phyloP scores from a whole-genome alignment of 768 basidiomycete genomes.

The Lentinula boryana region DNA sequence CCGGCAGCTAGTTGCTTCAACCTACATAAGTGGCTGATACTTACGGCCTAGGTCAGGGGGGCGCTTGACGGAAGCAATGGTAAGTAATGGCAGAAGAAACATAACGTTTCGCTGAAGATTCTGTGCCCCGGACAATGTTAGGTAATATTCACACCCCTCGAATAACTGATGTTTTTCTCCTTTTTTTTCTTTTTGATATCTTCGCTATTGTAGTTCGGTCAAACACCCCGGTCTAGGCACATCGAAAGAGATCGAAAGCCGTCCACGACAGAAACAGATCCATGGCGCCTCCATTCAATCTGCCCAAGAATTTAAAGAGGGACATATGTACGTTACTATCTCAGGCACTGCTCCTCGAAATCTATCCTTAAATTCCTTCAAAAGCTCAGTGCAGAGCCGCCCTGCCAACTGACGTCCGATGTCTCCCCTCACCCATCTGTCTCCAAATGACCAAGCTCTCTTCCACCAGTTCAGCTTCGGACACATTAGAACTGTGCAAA shows the following conservation, averaged over 20 bases:
- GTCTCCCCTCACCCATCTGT: constrained; percentile 7
- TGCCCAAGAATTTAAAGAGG: not conserved
- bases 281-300: not conserved
- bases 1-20: not conserved
- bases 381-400: not conserved
- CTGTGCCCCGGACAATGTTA: too few species aligned
- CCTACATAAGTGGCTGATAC: not conserved
- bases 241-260: not conserved
- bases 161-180: too few species aligned
- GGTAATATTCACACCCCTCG: too few species aligned
- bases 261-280: not conserved
- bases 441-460: constrained; percentile 4
- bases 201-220: too few species aligned
- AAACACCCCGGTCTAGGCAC: not conserved
- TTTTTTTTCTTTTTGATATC: too few species aligned
- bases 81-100: too few species aligned
- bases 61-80: too few species aligned
- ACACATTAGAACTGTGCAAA: not conserved
- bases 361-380: not conserved
- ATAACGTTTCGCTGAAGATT: too few species aligned
- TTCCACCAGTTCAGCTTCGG: constrained; percentile 8
- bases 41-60: too few species aligned
- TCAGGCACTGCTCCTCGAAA: not conserved
- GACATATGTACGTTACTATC: not conserved
- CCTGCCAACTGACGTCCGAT: not conserved